Conservation (phyloP, 192 early-diverging fungal genomes). For the Entomortierella chlamydospora region DNA sequence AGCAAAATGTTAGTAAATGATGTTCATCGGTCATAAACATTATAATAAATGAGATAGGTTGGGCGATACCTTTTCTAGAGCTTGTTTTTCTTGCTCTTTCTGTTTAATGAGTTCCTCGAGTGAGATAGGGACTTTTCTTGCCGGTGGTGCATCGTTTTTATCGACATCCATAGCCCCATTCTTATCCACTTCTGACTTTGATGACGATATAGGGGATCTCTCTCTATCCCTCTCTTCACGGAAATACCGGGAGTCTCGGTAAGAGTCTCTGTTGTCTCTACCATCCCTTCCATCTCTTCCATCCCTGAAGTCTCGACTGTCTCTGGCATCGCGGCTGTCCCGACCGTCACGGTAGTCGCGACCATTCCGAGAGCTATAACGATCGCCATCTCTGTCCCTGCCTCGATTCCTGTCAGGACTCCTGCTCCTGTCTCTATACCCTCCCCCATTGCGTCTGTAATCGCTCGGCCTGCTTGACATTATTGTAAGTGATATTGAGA, state of each 20-base stretch:
- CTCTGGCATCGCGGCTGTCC: conserved; percentile 38
- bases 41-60: neutral
- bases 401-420: conserved; percentile 25
- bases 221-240: conserved; percentile 22
- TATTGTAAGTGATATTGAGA: neutral
- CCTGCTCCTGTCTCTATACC: conserved; percentile 54
- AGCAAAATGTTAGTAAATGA: too few relatives aligned
- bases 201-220: conserved; percentile 10
- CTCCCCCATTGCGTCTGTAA: conserved; percentile 34
- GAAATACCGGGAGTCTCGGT: conserved; percentile 27
- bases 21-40: too few relatives aligned
- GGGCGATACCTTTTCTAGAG: conserved; percentile 64
- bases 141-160: conserved; percentile 1
- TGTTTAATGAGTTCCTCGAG: conserved; percentile 81
- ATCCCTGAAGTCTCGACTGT: conserved; percentile 11
- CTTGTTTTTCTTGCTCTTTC: conserved; percentile 72
- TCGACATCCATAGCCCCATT: conserved; percentile 31
- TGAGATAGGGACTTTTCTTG: conserved; percentile 73
- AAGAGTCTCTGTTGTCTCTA: conserved; percentile 27
- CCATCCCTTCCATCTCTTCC: conserved; percentile 35
- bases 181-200: neutral
- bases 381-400: conserved; percentile 50
- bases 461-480: conserved; percentile 24
- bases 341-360: conserved; percentile 48
- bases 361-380: conserved; percentile 27